Evolutionary conservation across 2,329 filamentous ascomycete genomes (phyloP).

Genomic region (Corniculantispora saksenae): DNA sequence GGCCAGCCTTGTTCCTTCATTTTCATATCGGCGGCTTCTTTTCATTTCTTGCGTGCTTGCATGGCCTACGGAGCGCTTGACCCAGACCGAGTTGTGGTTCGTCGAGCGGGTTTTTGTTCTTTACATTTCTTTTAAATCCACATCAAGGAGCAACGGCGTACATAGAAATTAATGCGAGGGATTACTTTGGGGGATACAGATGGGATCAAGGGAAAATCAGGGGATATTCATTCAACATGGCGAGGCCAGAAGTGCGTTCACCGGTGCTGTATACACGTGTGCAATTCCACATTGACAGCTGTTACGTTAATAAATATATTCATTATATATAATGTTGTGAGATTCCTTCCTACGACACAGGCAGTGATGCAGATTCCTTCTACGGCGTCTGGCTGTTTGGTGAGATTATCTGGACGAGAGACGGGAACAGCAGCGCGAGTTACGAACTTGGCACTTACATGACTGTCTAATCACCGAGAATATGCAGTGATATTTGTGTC

Average conservation of each 20-base stretch:
- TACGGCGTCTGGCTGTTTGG: too few relatives aligned
- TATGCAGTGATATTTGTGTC: too few relatives aligned
- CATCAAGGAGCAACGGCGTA: slow-evolving; percentile 11
- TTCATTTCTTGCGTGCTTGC: not conserved
- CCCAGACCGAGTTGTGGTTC: not conserved
- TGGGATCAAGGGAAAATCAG: not conserved
- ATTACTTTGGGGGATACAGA: not conserved
- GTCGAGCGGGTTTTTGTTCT: slow-evolving; percentile 1
- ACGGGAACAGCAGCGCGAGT: too few relatives aligned
- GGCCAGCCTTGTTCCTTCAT: not conserved
- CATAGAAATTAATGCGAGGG: not conserved
- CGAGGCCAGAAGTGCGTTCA: not conserved
- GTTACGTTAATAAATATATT: not conserved
- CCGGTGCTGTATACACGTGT: not conserved
- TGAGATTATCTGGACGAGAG: too few relatives aligned
- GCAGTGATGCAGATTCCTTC: too few relatives aligned
- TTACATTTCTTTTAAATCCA: slow-evolving; percentile 9
- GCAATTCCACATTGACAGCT: slow-evolving; percentile 2
- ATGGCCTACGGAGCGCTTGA: not conserved
- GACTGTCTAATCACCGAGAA: too few relatives aligned
- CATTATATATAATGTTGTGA: too few relatives aligned
- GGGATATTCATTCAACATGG: slow-evolving; percentile 9
- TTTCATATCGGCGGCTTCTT: not conserved
- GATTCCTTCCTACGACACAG: too few relatives aligned
- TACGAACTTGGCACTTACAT: too few relatives aligned